These are phyloP conservation scores for Xylaria sp. DNA, from an alignment of 495 filamentous ascomycete species.

Conservation along the genomic window DNA sequence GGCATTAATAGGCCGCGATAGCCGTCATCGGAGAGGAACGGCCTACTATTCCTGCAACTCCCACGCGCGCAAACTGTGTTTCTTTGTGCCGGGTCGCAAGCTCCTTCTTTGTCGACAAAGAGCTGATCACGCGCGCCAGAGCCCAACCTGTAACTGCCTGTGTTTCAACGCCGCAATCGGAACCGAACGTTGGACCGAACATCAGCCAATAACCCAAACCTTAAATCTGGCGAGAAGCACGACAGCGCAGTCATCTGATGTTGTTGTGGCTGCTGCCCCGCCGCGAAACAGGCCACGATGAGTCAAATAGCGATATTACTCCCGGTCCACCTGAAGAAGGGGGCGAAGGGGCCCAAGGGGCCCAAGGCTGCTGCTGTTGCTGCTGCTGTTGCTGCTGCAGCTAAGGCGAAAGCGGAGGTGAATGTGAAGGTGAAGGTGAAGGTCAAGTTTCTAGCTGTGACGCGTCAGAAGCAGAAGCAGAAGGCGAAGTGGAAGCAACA, in stretches of 20 bases:
- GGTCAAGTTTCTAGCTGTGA: no score
- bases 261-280: not conserved
- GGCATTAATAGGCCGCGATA: no score
- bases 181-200: not conserved
- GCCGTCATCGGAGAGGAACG: no score
- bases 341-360: no score
- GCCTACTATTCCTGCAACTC: no score
- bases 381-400: no score
- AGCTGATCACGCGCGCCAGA: not conserved
- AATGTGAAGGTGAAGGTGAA: no score
- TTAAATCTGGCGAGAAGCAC: constrained; percentile 7
- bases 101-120: not conserved
- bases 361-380: no score
- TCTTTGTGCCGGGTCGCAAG: not conserved
- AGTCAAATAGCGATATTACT: not conserved
- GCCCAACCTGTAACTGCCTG: not conserved
- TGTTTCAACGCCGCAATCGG: not conserved
- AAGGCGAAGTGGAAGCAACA: no score
- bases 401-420: no score
- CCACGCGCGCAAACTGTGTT: no score
- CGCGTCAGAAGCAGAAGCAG: no score
- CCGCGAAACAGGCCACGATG: constrained; percentile 7
- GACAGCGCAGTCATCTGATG: constrained; percentile 1
- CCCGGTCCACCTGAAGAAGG: not conserved
- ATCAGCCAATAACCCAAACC: not conserved